Base-by-base conservation (phyloP, 2,329 filamentous ascomycete genomes). In the Talaromyces rugulosus region DNA sequence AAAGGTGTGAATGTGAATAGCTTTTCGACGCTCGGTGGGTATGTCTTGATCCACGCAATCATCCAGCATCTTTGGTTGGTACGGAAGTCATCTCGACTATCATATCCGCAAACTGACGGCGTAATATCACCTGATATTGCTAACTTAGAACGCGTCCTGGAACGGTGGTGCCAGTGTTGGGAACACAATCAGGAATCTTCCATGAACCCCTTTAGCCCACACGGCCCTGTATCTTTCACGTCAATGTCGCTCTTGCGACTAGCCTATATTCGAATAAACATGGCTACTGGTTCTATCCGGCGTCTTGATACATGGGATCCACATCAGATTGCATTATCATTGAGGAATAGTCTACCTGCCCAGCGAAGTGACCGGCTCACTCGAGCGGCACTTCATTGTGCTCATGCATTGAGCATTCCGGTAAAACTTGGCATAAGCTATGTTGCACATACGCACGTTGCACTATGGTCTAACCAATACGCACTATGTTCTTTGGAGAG, bases 401-500 rank as follows among this genome's bases (percentile, higher is more conserved):
- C 81, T 0, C 83, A 86, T 53, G 81, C 82, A 7, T 72, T 85
- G 0, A 84, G 82, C 55, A 84, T 85, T 0, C 83, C 83, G 0
- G 83, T 86, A 5, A 74, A 83, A 27, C 67, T 85, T 0, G 83
- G 83, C 0, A 80, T 86, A 16, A 81, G 83, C 58, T 78, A 81
- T 14, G 83, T 85, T 0, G 82, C 82, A 0, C 74, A 81, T 16
- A 85, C 81, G 16, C 82, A 85, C 57, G 81, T 82, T 0, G 82
- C 84, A 52, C 81, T 84, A 55, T 85, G 83, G 83, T 83, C 81
- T 4, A 82, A 84, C 2, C 76, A 84, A n/a, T 83, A 85, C 58
- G 82, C 82, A 0, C 73, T 85, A 0, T 83, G 81, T 4, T 81
- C 80, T 0, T 73, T 86, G 0, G 83, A 86, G 65, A 85, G 82